phyloP scores from a whole-genome alignment of 176 grass and related monocot genomes.

The Rhynchospora breviuscula region DNA sequence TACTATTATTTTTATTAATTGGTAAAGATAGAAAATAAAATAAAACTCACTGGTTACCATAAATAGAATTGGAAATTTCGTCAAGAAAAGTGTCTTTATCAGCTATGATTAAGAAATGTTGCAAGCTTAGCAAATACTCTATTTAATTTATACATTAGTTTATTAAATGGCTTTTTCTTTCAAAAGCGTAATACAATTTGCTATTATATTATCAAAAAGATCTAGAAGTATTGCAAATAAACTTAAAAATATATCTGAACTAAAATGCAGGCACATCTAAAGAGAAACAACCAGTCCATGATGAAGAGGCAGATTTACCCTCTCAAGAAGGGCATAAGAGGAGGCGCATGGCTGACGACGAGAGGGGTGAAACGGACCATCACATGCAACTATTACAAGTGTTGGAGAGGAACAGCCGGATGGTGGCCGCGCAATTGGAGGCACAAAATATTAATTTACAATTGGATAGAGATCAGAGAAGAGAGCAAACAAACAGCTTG shows the following conservation, averaged over 20 bases:
- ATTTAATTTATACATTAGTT: background rate
- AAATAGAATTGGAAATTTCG: background rate
- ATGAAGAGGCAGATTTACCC: slow-evolving; percentile 25
- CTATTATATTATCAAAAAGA: slow-evolving; percentile 1
- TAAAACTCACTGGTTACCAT: background rate
- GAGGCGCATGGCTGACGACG: background rate
- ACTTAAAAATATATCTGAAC: background rate
- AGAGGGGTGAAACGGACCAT: slow-evolving; percentile 28
- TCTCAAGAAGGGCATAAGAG: slow-evolving; percentile 50
- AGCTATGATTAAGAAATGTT: background rate
- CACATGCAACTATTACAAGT: slow-evolving; percentile 56
- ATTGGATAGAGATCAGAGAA: slow-evolving; percentile 81
- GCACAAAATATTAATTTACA: slow-evolving; percentile 60
- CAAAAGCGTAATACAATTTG: background rate
- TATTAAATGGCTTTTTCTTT: background rate
- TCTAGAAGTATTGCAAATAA: background rate
- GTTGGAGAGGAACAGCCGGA: slow-evolving; percentile 59
- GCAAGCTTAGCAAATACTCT: background rate
- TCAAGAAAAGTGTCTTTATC: background rate
- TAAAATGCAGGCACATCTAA: slow-evolving; percentile 50
- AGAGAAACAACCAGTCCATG: slow-evolving; percentile 40
- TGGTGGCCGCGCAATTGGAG: slow-evolving; percentile 60
- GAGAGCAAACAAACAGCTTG: slow-evolving; percentile 59
- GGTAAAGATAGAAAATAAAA: background rate
- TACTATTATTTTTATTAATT: background rate